Evolutionary conservation across 345 rosid species (phyloP).

Genomic region (Hibiscus mutabilis): DNA sequence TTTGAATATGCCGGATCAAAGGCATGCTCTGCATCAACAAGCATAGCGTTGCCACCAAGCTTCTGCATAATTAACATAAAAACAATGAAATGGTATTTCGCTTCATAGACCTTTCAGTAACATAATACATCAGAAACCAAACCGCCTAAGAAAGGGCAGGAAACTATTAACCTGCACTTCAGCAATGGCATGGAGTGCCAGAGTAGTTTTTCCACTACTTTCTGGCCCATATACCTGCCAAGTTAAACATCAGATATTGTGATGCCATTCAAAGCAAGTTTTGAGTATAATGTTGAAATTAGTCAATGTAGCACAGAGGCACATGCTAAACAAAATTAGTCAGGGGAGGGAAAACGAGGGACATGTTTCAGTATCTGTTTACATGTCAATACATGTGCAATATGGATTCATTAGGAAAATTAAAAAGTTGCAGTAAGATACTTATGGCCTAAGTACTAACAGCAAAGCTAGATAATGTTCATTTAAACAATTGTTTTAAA

Average conservation of each 20-base stretch:
- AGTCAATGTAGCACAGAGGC: background rate
- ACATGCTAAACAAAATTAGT: background rate
- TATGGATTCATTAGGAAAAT: too few species aligned
- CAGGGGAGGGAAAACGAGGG: too few species aligned
- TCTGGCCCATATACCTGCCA: constrained; percentile 89
- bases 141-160: constrained; percentile 8
- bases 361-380: too few species aligned
- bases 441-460: background rate
- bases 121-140: constrained; percentile 8
- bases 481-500: background rate
- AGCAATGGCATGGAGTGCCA: constrained; percentile 98
- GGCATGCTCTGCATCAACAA: constrained; percentile 99
- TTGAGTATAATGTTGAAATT: background rate
- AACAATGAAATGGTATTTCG: background rate
- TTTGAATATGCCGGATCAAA: constrained; percentile 96
- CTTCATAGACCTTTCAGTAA: background rate
- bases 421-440: too few species aligned
- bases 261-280: background rate
- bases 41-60: constrained; percentile 96
- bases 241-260: background rate
- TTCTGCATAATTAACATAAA: constrained; percentile 46
- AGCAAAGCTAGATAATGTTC: background rate
- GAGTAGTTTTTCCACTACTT: constrained; percentile 92
- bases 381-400: too few species aligned
- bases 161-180: constrained; percentile 72